These are phyloP conservation scores for Aspergillus aculeatus DNA, from an alignment of 2,329 filamentous ascomycete species.

Conservation along the genomic window DNA sequence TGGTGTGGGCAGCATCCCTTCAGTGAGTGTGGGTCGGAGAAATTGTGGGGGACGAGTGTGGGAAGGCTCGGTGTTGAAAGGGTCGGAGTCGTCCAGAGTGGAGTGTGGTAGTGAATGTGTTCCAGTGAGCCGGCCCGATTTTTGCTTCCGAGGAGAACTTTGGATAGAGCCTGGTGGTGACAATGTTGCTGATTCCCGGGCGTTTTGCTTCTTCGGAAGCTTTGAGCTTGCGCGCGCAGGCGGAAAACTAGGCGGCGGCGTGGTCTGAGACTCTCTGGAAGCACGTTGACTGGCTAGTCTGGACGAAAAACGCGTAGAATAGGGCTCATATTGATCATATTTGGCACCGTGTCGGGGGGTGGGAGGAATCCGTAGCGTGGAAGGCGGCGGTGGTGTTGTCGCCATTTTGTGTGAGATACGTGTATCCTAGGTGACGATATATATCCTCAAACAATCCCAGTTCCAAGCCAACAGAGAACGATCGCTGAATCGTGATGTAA, in stretches of 20 bases:
- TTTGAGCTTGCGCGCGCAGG: conserved; percentile 19
- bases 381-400: conserved; percentile 46
- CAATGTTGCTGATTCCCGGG: conserved; percentile 22
- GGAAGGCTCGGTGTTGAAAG: conserved; percentile 26
- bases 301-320: conserved; percentile 41
- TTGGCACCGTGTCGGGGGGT: conserved; percentile 48
- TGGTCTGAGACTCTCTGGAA: conserved; percentile 27
- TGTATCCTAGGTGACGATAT: background rate
- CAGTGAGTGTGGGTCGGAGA: conserved; percentile 31
- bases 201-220: conserved; percentile 24
- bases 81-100: conserved; percentile 21
- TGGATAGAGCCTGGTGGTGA: conserved; percentile 31
- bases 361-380: conserved; percentile 40
- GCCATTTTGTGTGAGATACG: conserved; percentile 34
- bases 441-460: background rate
- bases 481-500: background rate
- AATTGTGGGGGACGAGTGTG: conserved; percentile 21
- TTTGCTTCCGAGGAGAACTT: conserved; percentile 30
- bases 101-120: conserved; percentile 20
- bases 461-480: background rate
- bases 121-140: conserved; percentile 14
- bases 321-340: conserved; percentile 44
- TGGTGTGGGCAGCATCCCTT: conserved; percentile 59
- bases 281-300: conserved; percentile 38
- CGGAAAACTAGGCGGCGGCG: conserved; percentile 33